A percentile compares a stretch with the other conserved stretches of the same genome.
Evolutionary conservation across 1,284 basidiomycete genomes (phyloP).

Genomic region (Pascua sp.): DNA sequence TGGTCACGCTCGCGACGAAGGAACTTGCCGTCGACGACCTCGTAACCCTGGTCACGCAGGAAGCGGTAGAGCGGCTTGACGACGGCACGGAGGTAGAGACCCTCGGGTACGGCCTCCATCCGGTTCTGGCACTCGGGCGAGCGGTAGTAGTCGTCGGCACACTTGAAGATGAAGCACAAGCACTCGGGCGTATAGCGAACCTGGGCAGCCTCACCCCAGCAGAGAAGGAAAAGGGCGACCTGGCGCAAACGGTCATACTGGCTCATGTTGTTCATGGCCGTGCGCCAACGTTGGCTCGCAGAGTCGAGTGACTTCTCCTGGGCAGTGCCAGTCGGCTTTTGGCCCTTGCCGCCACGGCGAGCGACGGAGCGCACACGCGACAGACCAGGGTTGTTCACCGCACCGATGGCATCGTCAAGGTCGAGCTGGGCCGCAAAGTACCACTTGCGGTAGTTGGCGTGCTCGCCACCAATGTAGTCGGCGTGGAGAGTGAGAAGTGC

Average conservation of each 20-base stretch:
- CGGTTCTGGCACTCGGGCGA: slow-evolving; percentile 97
- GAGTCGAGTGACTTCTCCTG: slow-evolving; percentile 81
- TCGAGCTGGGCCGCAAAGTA: slow-evolving; percentile 99
- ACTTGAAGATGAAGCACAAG: slow-evolving; percentile 99
- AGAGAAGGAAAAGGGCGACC: slow-evolving; percentile 90
- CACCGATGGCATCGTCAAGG: slow-evolving; percentile 94
- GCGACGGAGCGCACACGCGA: slow-evolving; percentile 79
- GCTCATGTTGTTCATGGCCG: slow-evolving; percentile 98
- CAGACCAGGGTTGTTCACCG: slow-evolving; percentile 85
- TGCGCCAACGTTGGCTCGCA: slow-evolving; percentile 88
- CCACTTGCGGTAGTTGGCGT: slow-evolving; percentile 98
- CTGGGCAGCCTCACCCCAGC: slow-evolving; percentile 98
- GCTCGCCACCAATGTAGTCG: slow-evolving; percentile 96
- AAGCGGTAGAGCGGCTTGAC: slow-evolving; percentile 96
- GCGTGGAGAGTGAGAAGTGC: slow-evolving; percentile 93
- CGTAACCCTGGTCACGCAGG: slow-evolving; percentile 96
- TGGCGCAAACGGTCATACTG: slow-evolving; percentile 97
- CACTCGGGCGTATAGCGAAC: slow-evolving; percentile 98
- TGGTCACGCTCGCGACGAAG: slow-evolving; percentile 90
- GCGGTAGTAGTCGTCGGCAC: slow-evolving; percentile 98
- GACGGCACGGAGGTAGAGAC: slow-evolving; percentile 85
- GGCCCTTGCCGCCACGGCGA: slow-evolving; percentile 38
- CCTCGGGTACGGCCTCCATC: slow-evolving; percentile 90
- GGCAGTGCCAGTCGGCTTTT: slow-evolving; percentile 45
- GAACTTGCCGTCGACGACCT: slow-evolving; percentile 93